Conservation (phyloP, 805 yeast species). For the Pichia cabralensis region DNA sequence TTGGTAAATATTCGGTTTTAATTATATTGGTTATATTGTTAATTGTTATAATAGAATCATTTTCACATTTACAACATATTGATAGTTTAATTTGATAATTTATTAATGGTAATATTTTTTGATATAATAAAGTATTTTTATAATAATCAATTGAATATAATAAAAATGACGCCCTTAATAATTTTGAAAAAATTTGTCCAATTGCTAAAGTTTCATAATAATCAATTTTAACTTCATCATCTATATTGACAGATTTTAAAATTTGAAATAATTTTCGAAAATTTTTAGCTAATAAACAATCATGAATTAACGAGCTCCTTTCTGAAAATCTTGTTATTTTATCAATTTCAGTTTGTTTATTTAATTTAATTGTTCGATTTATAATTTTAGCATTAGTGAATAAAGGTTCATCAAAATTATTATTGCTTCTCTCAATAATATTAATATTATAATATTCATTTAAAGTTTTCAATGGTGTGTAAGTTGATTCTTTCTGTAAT, state of each 20-base stretch:
- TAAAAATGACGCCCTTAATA: constrained; percentile 3
- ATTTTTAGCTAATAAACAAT: not conserved
- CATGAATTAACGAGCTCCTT: not conserved
- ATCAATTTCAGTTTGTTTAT: not conserved
- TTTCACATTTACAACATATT: constrained; percentile 6
- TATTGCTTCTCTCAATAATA: not conserved
- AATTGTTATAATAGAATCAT: constrained; percentile 3
- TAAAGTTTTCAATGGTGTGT: too few species aligned
- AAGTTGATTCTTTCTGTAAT: too few species aligned
- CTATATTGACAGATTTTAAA: constrained; percentile 1
- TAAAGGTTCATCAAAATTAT: not conserved
- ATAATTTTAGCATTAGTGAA: constrained; percentile 1
- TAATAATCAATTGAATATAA: constrained; percentile 6
- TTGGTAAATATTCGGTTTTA: constrained; percentile 4
- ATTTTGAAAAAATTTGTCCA: constrained; percentile 4
- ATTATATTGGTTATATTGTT: constrained; percentile 4
- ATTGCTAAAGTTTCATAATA: not conserved
- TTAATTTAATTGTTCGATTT: constrained; percentile 1
- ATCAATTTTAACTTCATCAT: not conserved
- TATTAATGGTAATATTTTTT: constrained; percentile 3
- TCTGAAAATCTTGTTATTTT: not conserved
- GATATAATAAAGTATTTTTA: constrained; percentile 7
- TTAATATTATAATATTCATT: not conserved
- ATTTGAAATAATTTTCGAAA: not conserved
- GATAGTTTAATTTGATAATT: constrained; percentile 2